Conservation (phyloP, 1,139 yeast genomes). For the Zygosaccharomyces sapae region DNA sequence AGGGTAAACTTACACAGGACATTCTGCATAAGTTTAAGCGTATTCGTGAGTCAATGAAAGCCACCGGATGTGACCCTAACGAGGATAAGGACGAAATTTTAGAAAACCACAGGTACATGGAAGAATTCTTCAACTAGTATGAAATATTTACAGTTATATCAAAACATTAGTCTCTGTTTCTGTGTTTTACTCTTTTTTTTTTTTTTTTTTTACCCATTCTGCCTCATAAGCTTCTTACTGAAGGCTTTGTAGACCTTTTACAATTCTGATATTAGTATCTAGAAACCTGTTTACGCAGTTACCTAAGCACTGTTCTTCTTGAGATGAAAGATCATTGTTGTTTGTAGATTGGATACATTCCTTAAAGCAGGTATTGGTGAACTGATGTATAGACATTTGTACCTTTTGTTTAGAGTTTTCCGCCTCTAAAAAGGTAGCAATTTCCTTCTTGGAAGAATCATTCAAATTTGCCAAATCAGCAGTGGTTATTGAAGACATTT, state of each 20-base stretch:
- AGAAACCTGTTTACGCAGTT: slow-evolving; percentile 83
- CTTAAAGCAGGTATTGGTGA: slow-evolving; percentile 87
- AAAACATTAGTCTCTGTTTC: slow-evolving; percentile 1
- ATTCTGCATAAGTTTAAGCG: slow-evolving; percentile 5
- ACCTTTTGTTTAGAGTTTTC: slow-evolving; percentile 87
- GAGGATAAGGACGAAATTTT: slow-evolving; percentile 11
- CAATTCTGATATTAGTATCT: slow-evolving; percentile 83
- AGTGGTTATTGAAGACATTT: slow-evolving; percentile 59
- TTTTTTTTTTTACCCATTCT: background rate
- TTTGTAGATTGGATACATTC: slow-evolving; percentile 66
- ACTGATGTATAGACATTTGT: slow-evolving; percentile 77
- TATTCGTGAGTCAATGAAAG: slow-evolving; percentile 8
- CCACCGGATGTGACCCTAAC: slow-evolving; percentile 18
- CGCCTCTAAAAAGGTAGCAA: slow-evolving; percentile 68
- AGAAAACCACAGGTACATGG: slow-evolving; percentile 6
- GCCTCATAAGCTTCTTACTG: slow-evolving; percentile 17
- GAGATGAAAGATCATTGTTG: slow-evolving; percentile 47
- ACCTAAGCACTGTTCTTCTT: slow-evolving; percentile 68
- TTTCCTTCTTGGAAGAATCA: slow-evolving; percentile 67
- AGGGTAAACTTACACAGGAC: slow-evolving; percentile 21
- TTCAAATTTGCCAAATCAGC: slow-evolving; percentile 62
- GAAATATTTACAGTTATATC: slow-evolving; percentile 2
- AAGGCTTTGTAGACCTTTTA: slow-evolving; percentile 45
- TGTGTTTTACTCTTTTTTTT: background rate
- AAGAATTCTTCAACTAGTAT: slow-evolving; percentile 6